Base-by-base conservation (phyloP, 1,139 yeast genomes). In the Casaregolazyma lundiana region DNA sequence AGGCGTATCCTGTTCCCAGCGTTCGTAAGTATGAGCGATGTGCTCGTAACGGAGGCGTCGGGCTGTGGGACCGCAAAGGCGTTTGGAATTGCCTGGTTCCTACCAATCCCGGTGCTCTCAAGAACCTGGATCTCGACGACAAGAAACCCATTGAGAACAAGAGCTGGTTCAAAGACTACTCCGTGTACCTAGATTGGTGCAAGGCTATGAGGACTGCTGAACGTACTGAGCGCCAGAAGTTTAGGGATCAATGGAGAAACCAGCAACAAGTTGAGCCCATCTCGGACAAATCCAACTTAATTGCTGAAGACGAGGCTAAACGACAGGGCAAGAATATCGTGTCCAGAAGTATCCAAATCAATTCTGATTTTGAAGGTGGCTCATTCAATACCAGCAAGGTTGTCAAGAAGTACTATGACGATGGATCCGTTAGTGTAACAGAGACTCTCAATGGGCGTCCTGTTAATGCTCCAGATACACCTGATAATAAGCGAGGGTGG, bases 41-140 rank as follows among this genome's bases (percentile, higher is more conserved):
- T 63, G 59, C 75, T 57, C 76, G 76, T 26, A 70, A 75, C 41
- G 67, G 78, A 3, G 97, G 97, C 1, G 69, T 75, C 15, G 76
- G 87, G 0, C 80, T 81, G 6, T 89, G 96, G 95, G 92, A 85
- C 58, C 70, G 75, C 38, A 63, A 63, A 20, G 96, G 96, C 0
- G 76, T 80, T 63, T 89, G 96, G 96, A 75, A 89, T 59, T 89
- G 97, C 65, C 69, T 89, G 46, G 84, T 89, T 66, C 95, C 95
- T 22, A 72, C 73, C 26, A 48, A 47, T 18, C 38, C 40, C 15
- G 42, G 44, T 6, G 48, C 49, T 24, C 40, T 48, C 34, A 35
- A 37, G 6, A 43, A 38, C 8, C 17, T 44, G 17, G 51, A 43
- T 20, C 24, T 43, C 11, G 43, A 44, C 19, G 17, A 22, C 16